A percentile compares a stretch with the other conserved stretches of the same genome.
These are phyloP conservation scores for Lentinula guzmanii DNA, from an alignment of 768 basidiomycete genomes.

Conservation along the genomic window DNA sequence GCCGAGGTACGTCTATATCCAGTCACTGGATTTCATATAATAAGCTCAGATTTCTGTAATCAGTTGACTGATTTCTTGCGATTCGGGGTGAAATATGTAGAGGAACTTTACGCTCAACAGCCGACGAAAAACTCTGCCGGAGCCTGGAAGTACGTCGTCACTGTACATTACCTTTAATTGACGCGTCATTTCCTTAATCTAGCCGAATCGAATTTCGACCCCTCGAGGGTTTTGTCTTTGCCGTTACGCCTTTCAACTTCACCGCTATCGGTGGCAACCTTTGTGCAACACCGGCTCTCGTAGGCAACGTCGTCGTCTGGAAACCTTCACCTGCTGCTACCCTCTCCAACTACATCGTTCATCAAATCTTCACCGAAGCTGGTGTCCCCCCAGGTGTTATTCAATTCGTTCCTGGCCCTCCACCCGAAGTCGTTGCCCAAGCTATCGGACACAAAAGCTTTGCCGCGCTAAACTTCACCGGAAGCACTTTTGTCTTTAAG, in stretches of 20 bases:
- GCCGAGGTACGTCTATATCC: constrained; percentile 66
- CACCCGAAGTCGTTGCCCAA: constrained; percentile 79
- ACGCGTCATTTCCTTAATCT: neutral
- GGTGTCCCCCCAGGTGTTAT: constrained; percentile 93
- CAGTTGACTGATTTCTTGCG: constrained; percentile 91
- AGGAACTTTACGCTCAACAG: constrained; percentile 89
- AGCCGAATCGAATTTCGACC: constrained; percentile 96
- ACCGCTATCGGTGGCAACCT: constrained; percentile 98
- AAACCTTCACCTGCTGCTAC: constrained; percentile 95
- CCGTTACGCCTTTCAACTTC: constrained; percentile 98
- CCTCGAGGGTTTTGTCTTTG: constrained; percentile 97
- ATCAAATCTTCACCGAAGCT: constrained; percentile 90
- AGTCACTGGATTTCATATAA: neutral
- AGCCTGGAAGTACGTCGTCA: constrained; percentile 81
- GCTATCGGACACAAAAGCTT: constrained; percentile 76
- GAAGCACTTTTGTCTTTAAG: constrained; percentile 91
- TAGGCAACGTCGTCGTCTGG: constrained; percentile 95
- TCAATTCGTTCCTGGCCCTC: constrained; percentile 92
- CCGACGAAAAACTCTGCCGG: constrained; percentile 82
- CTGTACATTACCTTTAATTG: neutral
- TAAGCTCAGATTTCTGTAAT: constrained; percentile 2
- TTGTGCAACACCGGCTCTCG: constrained; percentile 82
- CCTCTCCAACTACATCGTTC: constrained; percentile 89
- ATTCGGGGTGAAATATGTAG: constrained; percentile 95
- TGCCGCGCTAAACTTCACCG: constrained; percentile 93